Evolutionary conservation across 2,329 filamentous ascomycete species (phyloP).

Genomic region (Talaromyces sp.): DNA sequence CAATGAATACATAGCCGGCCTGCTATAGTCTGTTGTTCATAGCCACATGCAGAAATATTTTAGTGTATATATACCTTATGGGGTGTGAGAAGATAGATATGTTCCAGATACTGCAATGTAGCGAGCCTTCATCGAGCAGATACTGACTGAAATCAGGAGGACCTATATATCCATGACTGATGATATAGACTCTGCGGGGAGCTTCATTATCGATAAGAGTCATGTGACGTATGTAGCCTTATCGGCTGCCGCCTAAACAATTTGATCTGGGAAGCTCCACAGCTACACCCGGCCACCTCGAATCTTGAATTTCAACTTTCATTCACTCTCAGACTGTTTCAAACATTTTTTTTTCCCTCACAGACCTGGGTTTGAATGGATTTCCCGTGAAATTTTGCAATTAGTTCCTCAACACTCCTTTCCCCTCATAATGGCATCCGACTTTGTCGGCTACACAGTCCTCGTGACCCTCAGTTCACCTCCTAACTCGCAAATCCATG

Average conservation of each 20-base stretch:
- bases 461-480: conserved; percentile 67
- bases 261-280: conserved; percentile 11
- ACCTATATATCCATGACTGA: not conserved
- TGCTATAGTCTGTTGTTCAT: conserved; percentile 5
- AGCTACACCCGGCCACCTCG: not conserved
- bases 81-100: not conserved
- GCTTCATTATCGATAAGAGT: conserved; percentile 21
- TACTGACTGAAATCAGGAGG: too few species aligned
- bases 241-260: conserved; percentile 4
- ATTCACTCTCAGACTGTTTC: not conserved
- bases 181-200: not conserved
- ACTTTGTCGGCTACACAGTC: conserved; percentile 75
- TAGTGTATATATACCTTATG: conserved; percentile 1
- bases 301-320: not conserved
- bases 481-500: conserved; percentile 62
- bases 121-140: not conserved
- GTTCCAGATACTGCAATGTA: not conserved
- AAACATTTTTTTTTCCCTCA: not conserved
- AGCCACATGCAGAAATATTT: not conserved
- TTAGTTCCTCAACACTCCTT: not conserved
- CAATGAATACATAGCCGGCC: conserved; percentile 20
- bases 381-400: not conserved
- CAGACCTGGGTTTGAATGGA: not conserved
- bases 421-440: conserved; percentile 56
- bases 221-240: conserved; percentile 8